phyloP scores from a whole-genome alignment of 2,329 filamentous ascomycete genomes.

The Nemania sp. region DNA sequence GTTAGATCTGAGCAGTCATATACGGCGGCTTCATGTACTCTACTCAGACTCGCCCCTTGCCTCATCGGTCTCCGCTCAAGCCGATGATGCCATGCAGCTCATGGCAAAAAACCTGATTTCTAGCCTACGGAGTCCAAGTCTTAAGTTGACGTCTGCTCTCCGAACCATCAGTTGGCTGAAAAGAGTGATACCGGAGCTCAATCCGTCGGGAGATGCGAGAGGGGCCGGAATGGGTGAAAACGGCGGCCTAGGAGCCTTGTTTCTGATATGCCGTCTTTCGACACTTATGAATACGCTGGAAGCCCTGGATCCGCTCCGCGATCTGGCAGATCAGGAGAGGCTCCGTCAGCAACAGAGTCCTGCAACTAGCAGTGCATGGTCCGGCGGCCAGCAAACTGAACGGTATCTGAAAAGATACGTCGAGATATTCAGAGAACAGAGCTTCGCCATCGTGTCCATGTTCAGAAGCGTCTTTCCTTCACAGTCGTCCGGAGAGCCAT shows the following conservation, averaged over 20 bases:
- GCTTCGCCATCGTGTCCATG: constrained; percentile 92
- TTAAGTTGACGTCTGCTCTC: constrained; percentile 89
- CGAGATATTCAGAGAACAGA: constrained; percentile 96
- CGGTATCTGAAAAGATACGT: constrained; percentile 93
- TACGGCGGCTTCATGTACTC: constrained; percentile 79
- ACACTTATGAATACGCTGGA: constrained; percentile 79
- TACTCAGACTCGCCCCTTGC: constrained; percentile 81
- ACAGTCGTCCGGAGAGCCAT: constrained; percentile 24
- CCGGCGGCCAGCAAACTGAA: constrained; percentile 87
- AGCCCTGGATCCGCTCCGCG: constrained; percentile 81
- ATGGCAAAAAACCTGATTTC: constrained; percentile 84
- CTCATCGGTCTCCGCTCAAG: constrained; percentile 71
- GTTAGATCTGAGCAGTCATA: constrained; percentile 90
- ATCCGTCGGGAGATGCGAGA: constrained; percentile 38
- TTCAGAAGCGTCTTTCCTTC: constrained; percentile 84
- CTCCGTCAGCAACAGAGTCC: constrained; percentile 49
- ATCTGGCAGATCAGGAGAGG: constrained; percentile 86
- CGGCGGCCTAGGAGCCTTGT: constrained; percentile 76
- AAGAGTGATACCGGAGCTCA: constrained; percentile 80
- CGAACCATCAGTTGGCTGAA: constrained; percentile 90
- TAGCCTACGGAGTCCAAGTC: constrained; percentile 72
- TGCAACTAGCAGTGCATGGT: constrained; percentile 52
- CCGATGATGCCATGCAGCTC: constrained; percentile 83
- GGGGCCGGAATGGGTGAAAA: constrained; percentile 53
- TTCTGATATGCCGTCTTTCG: constrained; percentile 81